Evolutionary conservation across 805 yeast species (phyloP).

Genomic region (Isabelozyma heimii): DNA sequence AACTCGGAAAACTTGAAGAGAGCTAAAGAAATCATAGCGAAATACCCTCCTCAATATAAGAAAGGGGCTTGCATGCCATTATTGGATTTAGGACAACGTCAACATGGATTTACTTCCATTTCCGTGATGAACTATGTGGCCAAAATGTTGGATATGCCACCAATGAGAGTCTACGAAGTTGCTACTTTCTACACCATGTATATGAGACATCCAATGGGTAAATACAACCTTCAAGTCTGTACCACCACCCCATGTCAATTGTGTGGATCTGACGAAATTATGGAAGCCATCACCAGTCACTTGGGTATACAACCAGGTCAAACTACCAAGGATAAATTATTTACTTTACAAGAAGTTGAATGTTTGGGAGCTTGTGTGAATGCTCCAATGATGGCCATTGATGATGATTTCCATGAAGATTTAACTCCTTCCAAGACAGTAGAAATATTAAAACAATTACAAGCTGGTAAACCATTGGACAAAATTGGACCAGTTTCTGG

Average conservation of each 20-base stretch:
- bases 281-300: slow-evolving; percentile 62
- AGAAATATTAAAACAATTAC: slow-evolving; percentile 58
- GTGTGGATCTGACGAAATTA: slow-evolving; percentile 77
- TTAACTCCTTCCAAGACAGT: slow-evolving; percentile 66
- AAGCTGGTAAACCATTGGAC: slow-evolving; percentile 56
- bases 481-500: slow-evolving; percentile 68
- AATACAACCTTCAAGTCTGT: slow-evolving; percentile 79
- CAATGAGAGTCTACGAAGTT: slow-evolving; percentile 91
- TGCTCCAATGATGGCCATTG: slow-evolving; percentile 84
- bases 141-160: slow-evolving; percentile 79
- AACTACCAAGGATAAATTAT: slow-evolving; percentile 70
- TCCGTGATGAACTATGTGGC: slow-evolving; percentile 91
- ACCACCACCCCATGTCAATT: slow-evolving; percentile 89
- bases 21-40: slow-evolving; percentile 72
- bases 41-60: slow-evolving; percentile 83
- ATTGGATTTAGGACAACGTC: slow-evolving; percentile 84
- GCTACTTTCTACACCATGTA: slow-evolving; percentile 93
- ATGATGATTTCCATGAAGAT: slow-evolving; percentile 83
- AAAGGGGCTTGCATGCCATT: slow-evolving; percentile 88
- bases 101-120: slow-evolving; percentile 80
- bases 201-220: slow-evolving; percentile 83
- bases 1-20: slow-evolving; percentile 58
- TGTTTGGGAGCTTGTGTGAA: slow-evolving; percentile 91
- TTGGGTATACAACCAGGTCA: slow-evolving; percentile 72
- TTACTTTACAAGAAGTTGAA: slow-evolving; percentile 85